A percentile compares a stretch with the other conserved stretches of the same genome.
Conservation (phyloP, 2,329 filamentous ascomycete species). For the Aspergillaceae sp. region DNA sequence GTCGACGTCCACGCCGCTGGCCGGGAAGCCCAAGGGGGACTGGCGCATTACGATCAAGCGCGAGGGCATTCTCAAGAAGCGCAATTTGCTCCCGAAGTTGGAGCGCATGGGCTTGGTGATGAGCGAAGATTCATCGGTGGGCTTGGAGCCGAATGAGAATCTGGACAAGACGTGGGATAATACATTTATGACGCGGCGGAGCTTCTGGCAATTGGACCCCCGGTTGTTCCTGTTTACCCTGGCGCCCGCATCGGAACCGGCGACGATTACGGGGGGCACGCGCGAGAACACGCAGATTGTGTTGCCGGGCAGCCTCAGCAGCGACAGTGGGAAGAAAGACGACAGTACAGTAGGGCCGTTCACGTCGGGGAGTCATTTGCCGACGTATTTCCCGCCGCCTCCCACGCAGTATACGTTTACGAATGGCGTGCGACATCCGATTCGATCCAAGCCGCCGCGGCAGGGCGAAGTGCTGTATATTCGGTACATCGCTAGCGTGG, state of each 20-base stretch:
- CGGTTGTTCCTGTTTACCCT: slow-evolving; percentile 82
- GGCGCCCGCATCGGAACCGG: slow-evolving; percentile 44
- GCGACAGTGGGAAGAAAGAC: background rate
- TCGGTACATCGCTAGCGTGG: slow-evolving; percentile 71
- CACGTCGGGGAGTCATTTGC: slow-evolving; percentile 60
- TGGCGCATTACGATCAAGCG: slow-evolving; percentile 79
- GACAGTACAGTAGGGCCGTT: slow-evolving; percentile 21
- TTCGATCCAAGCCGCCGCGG: slow-evolving; percentile 77
- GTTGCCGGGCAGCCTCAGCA: background rate
- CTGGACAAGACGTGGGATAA: slow-evolving; percentile 60
- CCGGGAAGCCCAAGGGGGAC: slow-evolving; percentile 68
- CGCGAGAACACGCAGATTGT: too few species aligned
- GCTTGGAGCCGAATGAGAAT: slow-evolving; percentile 50
- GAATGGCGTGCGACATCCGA: slow-evolving; percentile 70
- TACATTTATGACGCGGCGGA: slow-evolving; percentile 72
- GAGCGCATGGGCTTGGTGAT: slow-evolving; percentile 86
- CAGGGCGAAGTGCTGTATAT: slow-evolving; percentile 90
- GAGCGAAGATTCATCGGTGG: slow-evolving; percentile 66
- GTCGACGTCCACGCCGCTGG: slow-evolving; percentile 56
- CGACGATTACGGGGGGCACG: background rate
- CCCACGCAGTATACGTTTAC: slow-evolving; percentile 75
- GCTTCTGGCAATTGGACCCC: slow-evolving; percentile 89
- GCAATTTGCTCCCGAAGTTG: slow-evolving; percentile 77
- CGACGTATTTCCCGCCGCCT: slow-evolving; percentile 80
- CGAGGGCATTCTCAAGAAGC: slow-evolving; percentile 79